These are phyloP conservation scores for Marsdenia floribunda DNA, from an alignment of 257 asterid genomes.

Conservation along the genomic window DNA sequence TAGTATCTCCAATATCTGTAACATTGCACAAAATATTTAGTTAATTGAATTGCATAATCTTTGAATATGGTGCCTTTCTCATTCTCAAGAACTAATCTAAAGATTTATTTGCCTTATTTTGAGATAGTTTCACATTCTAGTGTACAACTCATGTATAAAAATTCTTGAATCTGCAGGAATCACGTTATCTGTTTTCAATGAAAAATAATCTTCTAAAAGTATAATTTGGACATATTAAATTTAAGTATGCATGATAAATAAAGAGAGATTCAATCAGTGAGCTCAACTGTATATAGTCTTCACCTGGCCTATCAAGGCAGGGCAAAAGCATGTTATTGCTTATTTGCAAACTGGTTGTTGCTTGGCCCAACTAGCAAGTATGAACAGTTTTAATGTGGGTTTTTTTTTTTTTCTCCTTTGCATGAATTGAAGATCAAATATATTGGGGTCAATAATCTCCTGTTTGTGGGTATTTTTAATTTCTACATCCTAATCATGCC, in stretches of 20 bases:
- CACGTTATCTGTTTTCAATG: neutral
- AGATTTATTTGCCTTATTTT: neutral
- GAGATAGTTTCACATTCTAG: neutral
- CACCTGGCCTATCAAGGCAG: neutral
- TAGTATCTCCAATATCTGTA: constrained; percentile 19
- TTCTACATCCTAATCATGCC: neutral
- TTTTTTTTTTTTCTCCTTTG: neutral
- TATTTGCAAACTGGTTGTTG: neutral
- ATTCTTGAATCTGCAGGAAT: neutral
- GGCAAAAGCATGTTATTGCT: neutral
- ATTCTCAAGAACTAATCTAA: neutral
- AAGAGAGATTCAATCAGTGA: neutral
- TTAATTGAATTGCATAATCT: neutral
- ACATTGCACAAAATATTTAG: neutral
- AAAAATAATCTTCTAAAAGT: neutral
- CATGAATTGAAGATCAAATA: neutral
- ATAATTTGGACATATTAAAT: neutral
- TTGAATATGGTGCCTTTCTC: neutral
- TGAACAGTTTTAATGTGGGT: neutral
- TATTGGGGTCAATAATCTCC: neutral
- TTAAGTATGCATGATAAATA: neutral
- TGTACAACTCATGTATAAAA: neutral
- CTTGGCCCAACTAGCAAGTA: neutral
- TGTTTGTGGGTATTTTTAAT: neutral
- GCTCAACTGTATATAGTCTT: neutral